Base-by-base conservation (phyloP, 2,329 filamentous ascomycete species). In the Bipolaris bicolor region DNA sequence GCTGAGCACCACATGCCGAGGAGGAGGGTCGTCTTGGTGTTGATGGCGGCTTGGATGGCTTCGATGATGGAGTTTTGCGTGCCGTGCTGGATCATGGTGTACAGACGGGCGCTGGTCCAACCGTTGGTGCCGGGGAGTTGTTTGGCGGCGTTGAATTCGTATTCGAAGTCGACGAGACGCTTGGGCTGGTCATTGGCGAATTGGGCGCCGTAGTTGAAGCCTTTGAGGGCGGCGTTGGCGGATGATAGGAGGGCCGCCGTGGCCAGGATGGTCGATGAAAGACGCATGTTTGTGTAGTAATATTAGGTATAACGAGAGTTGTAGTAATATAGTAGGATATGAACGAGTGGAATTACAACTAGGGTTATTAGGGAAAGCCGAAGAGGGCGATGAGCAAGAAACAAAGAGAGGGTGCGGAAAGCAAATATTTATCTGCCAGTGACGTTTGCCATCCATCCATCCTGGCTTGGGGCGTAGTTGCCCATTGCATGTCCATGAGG, bases 1-100 rank as follows among this genome's bases (percentile, higher is more conserved):
- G 82, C 89, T 0, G 91, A 94, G 9, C 87, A 86, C 92, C 92
- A 97, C 49, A 97, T 80, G 65, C 92, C 92, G 11, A 97, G 86
- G 10, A 97, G 84, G 24, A 97, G 84, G 41, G 84, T 83, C 2
- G 91, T 96, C 67, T 91, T 84, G 69, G 91, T 91, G 66, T 83
- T 84, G 77, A 96, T 92, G 68, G 92, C 92, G 41, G 92, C 92
- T 40, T 89, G 89, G 61, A 97, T 91, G 63, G 71, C 90, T 39
- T 84, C 81, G 70, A 90, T 92, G 67, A 86, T 83, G 29, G 82
- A 82, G 77, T 83, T 88, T 62, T 83, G 77, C 5, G 88, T 88
- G 63, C 86, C 87, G 24, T 78, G 84, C 83, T 92, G 89, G 47
- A 90, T 82, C 83, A 86, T 91, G 65, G 89, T 91, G 78, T 89